Conservation (phyloP, 139 green algal species). For the Chlamydomonas applanata region DNA sequence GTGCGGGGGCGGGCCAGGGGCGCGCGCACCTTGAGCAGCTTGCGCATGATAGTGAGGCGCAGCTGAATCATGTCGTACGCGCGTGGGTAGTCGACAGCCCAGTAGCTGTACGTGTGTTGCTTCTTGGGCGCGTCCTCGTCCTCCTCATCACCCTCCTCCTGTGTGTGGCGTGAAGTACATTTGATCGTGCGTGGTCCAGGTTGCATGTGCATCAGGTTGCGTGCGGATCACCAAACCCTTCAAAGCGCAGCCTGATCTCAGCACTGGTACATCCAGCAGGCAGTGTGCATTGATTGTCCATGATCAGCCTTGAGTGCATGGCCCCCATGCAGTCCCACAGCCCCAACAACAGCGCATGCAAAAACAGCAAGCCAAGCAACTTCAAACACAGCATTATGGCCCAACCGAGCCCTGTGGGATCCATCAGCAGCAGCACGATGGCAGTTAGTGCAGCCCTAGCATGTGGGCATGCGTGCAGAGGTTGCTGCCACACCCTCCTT, state of each 20-base stretch:
- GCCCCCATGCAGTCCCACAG: too few relatives aligned
- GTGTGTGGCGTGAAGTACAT: neutral
- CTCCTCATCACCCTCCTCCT: neutral
- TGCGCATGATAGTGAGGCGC: constrained; percentile 25
- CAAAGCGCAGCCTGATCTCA: neutral
- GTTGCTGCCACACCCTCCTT: too few relatives aligned
- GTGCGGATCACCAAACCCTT: neutral
- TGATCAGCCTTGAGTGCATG: too few relatives aligned
- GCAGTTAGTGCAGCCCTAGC: too few relatives aligned
- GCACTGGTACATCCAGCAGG: neutral
- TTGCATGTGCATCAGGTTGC: neutral
- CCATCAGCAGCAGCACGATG: too few relatives aligned
- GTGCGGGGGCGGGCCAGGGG: too few relatives aligned
- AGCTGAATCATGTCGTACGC: constrained; percentile 40
- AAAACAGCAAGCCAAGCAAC: too few relatives aligned
- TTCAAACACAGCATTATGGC: too few relatives aligned
- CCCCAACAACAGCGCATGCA: too few relatives aligned
- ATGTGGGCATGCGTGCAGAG: too few relatives aligned
- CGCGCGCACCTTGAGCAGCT: constrained; percentile 25
- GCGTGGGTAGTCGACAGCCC: constrained; percentile 33
- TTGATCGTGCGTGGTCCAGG: neutral
- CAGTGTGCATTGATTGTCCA: too few relatives aligned
- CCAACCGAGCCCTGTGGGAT: too few relatives aligned
- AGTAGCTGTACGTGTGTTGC: constrained; percentile 33
- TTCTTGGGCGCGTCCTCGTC: constrained; percentile 1